A percentile compares a stretch with the other conserved stretches of the same genome.
These are phyloP conservation scores for Podila epigama DNA, from an alignment of 192 early-diverging fungal genomes.

Conservation along the genomic window DNA sequence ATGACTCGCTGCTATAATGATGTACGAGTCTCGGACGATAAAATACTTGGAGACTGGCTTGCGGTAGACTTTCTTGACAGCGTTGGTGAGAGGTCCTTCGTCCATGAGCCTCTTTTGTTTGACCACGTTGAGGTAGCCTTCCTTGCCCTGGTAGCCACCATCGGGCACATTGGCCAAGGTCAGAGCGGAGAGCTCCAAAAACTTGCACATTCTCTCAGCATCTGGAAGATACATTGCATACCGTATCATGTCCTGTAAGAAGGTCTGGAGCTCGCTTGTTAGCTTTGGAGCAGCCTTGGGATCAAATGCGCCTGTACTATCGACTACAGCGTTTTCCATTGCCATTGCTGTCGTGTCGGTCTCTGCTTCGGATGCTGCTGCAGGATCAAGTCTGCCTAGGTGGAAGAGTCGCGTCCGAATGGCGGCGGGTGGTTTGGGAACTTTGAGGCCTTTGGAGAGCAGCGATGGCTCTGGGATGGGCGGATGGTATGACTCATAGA, in stretches of 20 bases:
- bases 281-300: conserved; percentile 34
- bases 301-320: conserved; percentile 17
- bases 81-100: conserved; percentile 55
- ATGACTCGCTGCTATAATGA: conserved; percentile 54
- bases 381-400: neutral
- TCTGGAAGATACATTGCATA: conserved; percentile 47
- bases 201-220: conserved; percentile 57
- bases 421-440: conserved; percentile 35
- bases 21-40: conserved; percentile 69
- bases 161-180: conserved; percentile 47
- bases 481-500: conserved; percentile 40
- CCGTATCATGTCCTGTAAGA: conserved; percentile 48
- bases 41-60: conserved; percentile 71
- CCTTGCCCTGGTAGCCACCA: conserved; percentile 68
- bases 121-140: conserved; percentile 62
- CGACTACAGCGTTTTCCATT: neutral
- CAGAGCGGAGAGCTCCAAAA: conserved; percentile 58
- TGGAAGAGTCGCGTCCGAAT: conserved; percentile 35
- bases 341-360: neutral
- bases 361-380: neutral
- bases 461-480: conserved; percentile 32
- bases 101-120: conserved; percentile 56
- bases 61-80: conserved; percentile 36
- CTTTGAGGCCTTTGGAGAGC: conserved; percentile 14
- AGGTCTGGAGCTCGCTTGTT: conserved; percentile 35